phyloP scores from a whole-genome alignment of 1,139 yeast genomes.

The Hanseniaspora gamundiae region DNA sequence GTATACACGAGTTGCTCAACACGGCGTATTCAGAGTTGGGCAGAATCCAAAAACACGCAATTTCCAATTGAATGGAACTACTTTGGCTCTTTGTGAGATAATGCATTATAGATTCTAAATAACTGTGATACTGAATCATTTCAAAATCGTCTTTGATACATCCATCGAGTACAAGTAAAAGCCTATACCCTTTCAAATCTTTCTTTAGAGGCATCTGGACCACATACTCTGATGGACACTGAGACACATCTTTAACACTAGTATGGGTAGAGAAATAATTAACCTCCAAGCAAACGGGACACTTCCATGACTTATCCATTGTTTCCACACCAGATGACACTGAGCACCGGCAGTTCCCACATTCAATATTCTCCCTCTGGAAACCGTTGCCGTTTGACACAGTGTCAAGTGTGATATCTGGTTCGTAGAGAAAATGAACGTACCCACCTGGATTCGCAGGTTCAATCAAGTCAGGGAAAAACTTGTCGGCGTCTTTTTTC shows the following conservation, averaged over 20 bases:
- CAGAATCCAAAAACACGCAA: not conserved
- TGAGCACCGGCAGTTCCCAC: not conserved
- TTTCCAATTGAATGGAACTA: no score
- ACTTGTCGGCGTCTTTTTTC: not conserved
- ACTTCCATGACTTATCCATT: not conserved
- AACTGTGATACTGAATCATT: not conserved
- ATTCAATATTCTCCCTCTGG: no score
- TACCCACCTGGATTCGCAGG: not conserved
- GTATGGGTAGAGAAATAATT: not conserved
- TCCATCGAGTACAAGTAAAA: not conserved
- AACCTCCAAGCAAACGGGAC: not conserved
- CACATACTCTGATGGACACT: not conserved
- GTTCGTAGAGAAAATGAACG: not conserved
- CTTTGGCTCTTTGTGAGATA: no score
- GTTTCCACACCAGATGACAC: not conserved
- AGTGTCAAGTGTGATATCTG: not conserved
- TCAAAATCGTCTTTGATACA: not conserved
- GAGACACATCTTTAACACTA: not conserved
- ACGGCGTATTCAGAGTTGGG: not conserved
- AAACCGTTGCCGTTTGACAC: not conserved
- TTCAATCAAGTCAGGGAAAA: not conserved
- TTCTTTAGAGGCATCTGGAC: not conserved
- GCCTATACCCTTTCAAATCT: not conserved
- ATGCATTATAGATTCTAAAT: not conserved
- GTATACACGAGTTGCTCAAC: not conserved